Percentiles rank a stretch among this genome's conserved stretches.
Conservation (phyloP, 805 yeast species). For the Metschnikowia santaceciliae region DNA sequence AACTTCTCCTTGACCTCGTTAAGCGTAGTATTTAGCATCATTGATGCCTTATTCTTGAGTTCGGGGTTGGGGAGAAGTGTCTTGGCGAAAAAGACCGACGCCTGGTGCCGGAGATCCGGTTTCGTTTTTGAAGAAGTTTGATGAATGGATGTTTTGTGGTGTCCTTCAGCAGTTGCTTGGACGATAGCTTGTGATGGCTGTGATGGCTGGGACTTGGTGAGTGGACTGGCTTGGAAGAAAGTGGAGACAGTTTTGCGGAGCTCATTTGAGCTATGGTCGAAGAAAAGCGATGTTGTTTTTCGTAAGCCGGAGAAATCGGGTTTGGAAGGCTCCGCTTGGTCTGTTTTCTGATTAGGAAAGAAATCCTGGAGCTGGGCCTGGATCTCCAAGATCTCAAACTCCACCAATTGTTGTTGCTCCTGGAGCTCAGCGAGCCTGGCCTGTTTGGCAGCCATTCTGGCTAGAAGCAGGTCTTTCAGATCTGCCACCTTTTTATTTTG, state of each 20-base stretch:
- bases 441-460: slow-evolving; percentile 47
- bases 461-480: slow-evolving; percentile 8
- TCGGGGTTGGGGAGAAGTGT: slow-evolving; percentile 7
- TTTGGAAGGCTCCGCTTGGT: neutral
- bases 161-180: too few relatives aligned
- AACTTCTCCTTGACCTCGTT: slow-evolving; percentile 17
- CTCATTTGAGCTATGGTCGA: slow-evolving; percentile 6
- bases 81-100: neutral
- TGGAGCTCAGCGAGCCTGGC: slow-evolving; percentile 48
- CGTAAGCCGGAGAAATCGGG: neutral
- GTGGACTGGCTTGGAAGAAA: neutral
- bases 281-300: slow-evolving; percentile 10
- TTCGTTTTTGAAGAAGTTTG: neutral
- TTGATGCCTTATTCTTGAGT: slow-evolving; percentile 20
- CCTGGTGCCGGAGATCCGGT: slow-evolving; percentile 3
- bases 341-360: neutral
- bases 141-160: too few relatives aligned
- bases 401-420: slow-evolving; percentile 31
- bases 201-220: too few relatives aligned
- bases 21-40: slow-evolving; percentile 16
- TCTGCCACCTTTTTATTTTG: too few relatives aligned
- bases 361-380: slow-evolving; percentile 14
- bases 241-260: slow-evolving; percentile 3
- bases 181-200: too few relatives aligned
- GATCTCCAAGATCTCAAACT: slow-evolving; percentile 33